Evolutionary conservation across 257 asterid genomes (phyloP), one percentile per base, ranked within the genome.

Genomic region (Petunia secreta): DNA sequence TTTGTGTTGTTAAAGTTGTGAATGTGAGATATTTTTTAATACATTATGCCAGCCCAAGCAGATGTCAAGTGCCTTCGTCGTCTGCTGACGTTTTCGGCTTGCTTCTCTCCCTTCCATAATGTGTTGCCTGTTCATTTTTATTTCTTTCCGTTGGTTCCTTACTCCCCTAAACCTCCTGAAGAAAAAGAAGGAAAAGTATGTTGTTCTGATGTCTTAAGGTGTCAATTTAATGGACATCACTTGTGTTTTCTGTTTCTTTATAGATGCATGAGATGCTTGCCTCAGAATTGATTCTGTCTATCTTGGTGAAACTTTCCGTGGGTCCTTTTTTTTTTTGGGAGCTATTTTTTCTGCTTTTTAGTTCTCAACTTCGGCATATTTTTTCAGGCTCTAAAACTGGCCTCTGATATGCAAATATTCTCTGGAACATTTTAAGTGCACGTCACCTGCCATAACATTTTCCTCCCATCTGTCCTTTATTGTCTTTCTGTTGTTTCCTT

Each of bases 1-100:
- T 83, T 50, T 71, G 44, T 67, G 3, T 41, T 55, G 55, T 68
- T 62, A 67, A 34, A 78, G 77, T 83, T 78, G 82, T 75, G 50
- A 44, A 60, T 11, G 8, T 59, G 34, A 77, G 15, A 2, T 36
- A 36, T 40, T 75, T 15, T 75, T 46, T 65, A 65, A 65, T 14
- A 6, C 34, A 65, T 11, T 39, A 39, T 8, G 5, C 39, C 57
- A 52, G 13, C 39, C 65, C 65, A 25, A 59, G 65, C 9, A 59
- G 52, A 39, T 39, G 73, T 39, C 48, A 64, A 64, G 10, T 40
- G 44, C 16, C 71, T 65, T 65, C 73, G 14, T 50, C 44, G 3
- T 71, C 34, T 50, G 44, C 60, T 50, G 62, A 52, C 62, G 34
- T 11, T 71, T 65, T 34, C 34, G 34, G 60, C 77, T 50, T 71